These are phyloP conservation scores for Coniella vitis DNA, from an alignment of 2,329 filamentous ascomycete species.

Conservation along the genomic window DNA sequence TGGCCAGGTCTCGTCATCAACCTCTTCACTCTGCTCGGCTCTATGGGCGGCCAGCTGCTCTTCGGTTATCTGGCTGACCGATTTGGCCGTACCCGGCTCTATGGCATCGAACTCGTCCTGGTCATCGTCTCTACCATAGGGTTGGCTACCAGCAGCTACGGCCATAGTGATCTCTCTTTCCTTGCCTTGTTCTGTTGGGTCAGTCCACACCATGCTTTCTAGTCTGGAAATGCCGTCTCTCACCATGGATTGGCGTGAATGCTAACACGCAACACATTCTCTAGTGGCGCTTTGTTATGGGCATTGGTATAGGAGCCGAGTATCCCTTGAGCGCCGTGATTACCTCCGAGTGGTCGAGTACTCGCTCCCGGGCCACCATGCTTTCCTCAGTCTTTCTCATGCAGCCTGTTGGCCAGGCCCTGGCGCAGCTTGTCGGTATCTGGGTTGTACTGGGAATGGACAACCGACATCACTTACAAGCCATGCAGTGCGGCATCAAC, in stretches of 20 bases:
- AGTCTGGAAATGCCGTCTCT: neutral
- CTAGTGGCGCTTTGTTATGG: conserved; percentile 48
- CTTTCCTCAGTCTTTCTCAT: conserved; percentile 62
- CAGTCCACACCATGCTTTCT: conserved; percentile 11
- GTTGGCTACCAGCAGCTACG: conserved; percentile 44
- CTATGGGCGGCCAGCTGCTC: conserved; percentile 43
- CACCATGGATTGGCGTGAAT: too few species aligned
- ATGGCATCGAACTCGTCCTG: conserved; percentile 49
- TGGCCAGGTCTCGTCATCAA: conserved; percentile 45
- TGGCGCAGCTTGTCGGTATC: conserved; percentile 56
- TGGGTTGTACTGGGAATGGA: conserved; percentile 43
- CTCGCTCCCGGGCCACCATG: conserved; percentile 60
- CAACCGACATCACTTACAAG: conserved; percentile 33
- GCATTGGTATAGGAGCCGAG: conserved; percentile 57
- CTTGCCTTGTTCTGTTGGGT: conserved; percentile 44
- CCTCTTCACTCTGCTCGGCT: conserved; percentile 45
- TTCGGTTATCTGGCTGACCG: conserved; percentile 49
- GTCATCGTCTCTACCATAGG: conserved; percentile 52
- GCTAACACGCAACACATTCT: neutral
- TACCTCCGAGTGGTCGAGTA: conserved; percentile 58
- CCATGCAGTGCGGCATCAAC: conserved; percentile 42
- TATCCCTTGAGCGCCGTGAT: conserved; percentile 63
- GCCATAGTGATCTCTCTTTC: conserved; percentile 43
- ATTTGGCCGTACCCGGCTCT: conserved; percentile 47
- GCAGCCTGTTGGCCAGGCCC: conserved; percentile 61